Evolutionary conservation across 306 rosid genomes (phyloP), one percentile per base, ranked within the genome.

Genomic region (Echinosophora koreensis): DNA sequence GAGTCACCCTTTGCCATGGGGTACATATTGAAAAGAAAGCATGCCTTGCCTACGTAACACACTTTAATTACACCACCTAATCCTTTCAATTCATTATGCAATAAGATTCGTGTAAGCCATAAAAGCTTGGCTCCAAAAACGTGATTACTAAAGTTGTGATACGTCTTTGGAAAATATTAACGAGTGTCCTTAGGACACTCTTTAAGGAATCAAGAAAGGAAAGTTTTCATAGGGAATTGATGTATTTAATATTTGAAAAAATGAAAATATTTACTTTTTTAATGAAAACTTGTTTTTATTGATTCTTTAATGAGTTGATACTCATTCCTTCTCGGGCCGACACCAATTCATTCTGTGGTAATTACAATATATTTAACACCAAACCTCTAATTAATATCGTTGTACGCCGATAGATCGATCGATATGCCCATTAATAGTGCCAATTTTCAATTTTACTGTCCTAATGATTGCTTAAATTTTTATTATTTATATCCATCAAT

Each of bases 11-110:
- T 75, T 68, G 27, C 34, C 74, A 84, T 79, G 63, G 78, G 83
- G 69, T 69, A 76, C 79, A 82, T 44, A 68, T 41, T 79, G 38
- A 77, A 86, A 90, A 90, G 79, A 69, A 82, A 80, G 86, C 90
- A 83, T 85, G 91, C 86, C 73, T 81, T 86, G 90, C 88, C 77
- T 85, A 88, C 91, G 87, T 87, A 83, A 87, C 85, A 83, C 83
- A 77, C 87, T 74, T 87, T 62, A 73, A 77, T 73, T 80, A 70
- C 79, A 71, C 80, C 78, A 76, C 78, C 86, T 84, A 84, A 80
- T 82, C 80, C 50, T 79, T 84, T 83, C 74, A 71, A 77, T 74
- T 85, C 71, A 72, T 76, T 39, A 71, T 71, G 68, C 69, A 15
- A 71, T 82, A 52, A 81, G 84, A 77, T 87, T 84, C 86, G 58